Evolutionary conservation across 345 rosid species (phyloP), one percentile per base, ranked within the genome.

Genomic region (Brassica incana): DNA sequence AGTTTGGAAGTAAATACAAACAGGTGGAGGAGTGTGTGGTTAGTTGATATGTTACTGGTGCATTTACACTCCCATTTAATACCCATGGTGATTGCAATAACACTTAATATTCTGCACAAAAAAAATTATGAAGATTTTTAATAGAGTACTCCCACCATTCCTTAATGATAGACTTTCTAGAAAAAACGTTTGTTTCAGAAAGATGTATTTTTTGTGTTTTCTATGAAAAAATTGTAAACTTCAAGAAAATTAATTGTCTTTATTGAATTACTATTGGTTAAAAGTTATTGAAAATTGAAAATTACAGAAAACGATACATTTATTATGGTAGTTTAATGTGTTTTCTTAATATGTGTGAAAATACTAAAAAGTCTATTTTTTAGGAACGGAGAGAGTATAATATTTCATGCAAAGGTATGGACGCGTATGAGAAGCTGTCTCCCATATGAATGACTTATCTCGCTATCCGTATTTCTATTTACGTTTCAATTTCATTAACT

Each of bases 41-140:
- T 92, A 84, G 97, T 88, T 90, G 96, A 88, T 87, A 76, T 70
- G 71, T 74, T 83, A 88, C 88, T 86, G 89, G 84, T 69, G 88
- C 94, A 92, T 92, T 92, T 86, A 92, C 85, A 72, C 64, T 48
- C 3, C 38, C 52, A 67, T 81, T 81, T 76, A 76, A 81, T 67
- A 76, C 70, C 56, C 77, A 25, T 40, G 32, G 74, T 72, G 69
- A 71, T 76, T 76, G 48, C 60, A 70, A 75, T 64, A 74, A 64
- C 72, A 75, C 79, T 75, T 61, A 12, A n/a, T 69, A 80, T 75
- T 70, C 63, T 69, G 7, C 5, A 50, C 3, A 35, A 48, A 10
- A 65, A 65, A 12, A 12, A 15, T 0, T 59, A 20, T 20, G 29
- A 9, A 68, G 27, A 62, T 35, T 70, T 64, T 48, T 52, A 6